Conservation (phyloP, 1,139 yeast genomes). For the Saccharomyces uvarum region DNA sequence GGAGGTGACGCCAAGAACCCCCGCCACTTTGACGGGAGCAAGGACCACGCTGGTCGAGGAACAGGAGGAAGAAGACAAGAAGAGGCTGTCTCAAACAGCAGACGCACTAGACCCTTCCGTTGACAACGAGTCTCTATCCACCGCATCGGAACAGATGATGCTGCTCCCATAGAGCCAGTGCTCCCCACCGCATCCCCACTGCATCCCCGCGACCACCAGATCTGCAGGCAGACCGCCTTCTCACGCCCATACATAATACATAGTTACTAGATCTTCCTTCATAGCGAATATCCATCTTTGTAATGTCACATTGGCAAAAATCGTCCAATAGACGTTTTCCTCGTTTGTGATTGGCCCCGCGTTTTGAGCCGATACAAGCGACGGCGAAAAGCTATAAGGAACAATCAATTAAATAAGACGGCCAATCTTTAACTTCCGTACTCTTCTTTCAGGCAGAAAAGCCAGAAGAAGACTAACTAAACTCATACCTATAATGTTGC, state of each 20-base stretch:
- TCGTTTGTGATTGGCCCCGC: neutral
- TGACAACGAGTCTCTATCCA: neutral
- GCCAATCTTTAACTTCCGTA: neutral
- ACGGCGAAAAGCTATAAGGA: neutral
- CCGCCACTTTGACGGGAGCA: neutral
- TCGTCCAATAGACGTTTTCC: neutral
- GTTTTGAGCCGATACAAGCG: conserved; percentile 1
- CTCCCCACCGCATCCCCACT: neutral
- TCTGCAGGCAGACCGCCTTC: neutral
- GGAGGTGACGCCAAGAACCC: neutral
- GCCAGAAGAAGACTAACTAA: neutral
- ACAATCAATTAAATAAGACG: neutral
- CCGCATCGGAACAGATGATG: neutral
- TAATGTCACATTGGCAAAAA: neutral
- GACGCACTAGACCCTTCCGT: neutral
- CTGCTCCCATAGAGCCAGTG: neutral
- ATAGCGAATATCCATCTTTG: neutral
- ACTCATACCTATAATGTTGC: conserved; percentile 9
- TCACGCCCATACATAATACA: neutral
- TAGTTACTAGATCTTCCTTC: neutral
- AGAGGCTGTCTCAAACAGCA: neutral
- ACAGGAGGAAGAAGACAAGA: neutral
- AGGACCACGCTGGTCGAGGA: neutral
- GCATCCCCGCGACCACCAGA: neutral
- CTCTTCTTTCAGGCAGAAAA: neutral